Conservation (phyloP, 176 grass and related monocot species). For the Carex pumila region DNA sequence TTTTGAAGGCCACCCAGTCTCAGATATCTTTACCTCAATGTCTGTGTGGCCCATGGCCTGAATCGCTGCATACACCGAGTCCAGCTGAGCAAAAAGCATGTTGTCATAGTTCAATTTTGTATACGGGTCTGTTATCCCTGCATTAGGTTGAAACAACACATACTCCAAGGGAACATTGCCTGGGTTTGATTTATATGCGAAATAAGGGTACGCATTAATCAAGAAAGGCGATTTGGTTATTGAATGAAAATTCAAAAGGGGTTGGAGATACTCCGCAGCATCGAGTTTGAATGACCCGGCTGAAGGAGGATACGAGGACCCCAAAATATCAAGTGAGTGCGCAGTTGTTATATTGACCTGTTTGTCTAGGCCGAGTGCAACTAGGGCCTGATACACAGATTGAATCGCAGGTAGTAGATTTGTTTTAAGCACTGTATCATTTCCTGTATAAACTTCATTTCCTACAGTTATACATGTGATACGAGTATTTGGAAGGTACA, state of each 20-base stretch:
- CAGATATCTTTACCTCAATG: slow-evolving; percentile 76
- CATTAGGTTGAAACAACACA: slow-evolving; percentile 75
- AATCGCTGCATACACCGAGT: slow-evolving; percentile 68
- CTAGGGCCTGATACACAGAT: slow-evolving; percentile 47
- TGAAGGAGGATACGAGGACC: slow-evolving; percentile 70
- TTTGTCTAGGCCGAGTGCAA: slow-evolving; percentile 43
- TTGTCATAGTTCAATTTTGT: slow-evolving; percentile 84
- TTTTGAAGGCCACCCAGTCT: slow-evolving; percentile 90
- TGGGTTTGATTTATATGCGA: slow-evolving; percentile 76
- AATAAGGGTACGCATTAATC: slow-evolving; percentile 87
- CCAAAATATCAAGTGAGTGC: slow-evolving; percentile 75
- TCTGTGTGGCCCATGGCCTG: slow-evolving; percentile 48
- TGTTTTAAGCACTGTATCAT: slow-evolving; percentile 52
- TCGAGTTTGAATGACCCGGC: slow-evolving; percentile 58
- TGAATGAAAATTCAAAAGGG: slow-evolving; percentile 59
- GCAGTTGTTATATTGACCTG: slow-evolving; percentile 71
- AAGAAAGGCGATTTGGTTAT: slow-evolving; percentile 64
- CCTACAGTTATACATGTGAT: slow-evolving; percentile 90
- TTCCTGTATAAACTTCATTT: slow-evolving; percentile 91
- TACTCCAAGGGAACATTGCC: slow-evolving; percentile 50
- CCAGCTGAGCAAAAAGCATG: slow-evolving; percentile 93
- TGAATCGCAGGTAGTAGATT: slow-evolving; percentile 64
- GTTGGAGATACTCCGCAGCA: slow-evolving; percentile 45
- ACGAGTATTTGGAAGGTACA: slow-evolving; percentile 48
- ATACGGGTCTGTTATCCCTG: slow-evolving; percentile 42